Base-by-base conservation (phyloP, 805 yeast genomes). In the Kodamaea lidongshanica region DNA sequence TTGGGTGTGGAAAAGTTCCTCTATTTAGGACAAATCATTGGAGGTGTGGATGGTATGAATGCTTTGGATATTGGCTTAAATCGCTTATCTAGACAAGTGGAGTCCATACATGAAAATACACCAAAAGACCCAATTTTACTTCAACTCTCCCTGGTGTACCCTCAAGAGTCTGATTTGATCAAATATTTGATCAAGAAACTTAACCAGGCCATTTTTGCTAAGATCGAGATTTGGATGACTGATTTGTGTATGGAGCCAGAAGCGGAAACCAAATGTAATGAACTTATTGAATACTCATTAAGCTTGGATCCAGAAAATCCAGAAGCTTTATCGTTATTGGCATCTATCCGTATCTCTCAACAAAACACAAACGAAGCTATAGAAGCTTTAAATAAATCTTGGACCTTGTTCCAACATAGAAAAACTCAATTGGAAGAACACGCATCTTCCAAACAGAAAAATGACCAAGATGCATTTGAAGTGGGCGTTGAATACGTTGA, bases 141-240 rank as follows among this genome's bases (percentile, higher is more conserved):
- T 14, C 52, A 44, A 17, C 45, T 58, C 35, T 44, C 57, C 9
- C 38, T 41, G 25, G 28, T 46, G 17, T 53, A 56, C 39, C 30
- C 49, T 1, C 37, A 51, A 3, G 39, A 46, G 24, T 51, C 46
- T 32, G 43, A 32, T 33, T 48, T 45, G 38, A 40, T 21, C 31
- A 42, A 12, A 23, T 66, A 66, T 36, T 56, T 72, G 23, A 52
- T 70, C 12, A 72, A 71, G 39, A 83, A 81, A 50, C 50, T 85
- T 27, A 75, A 80, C 40, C 82, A 78, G 48, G 95, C 89, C 0
- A 61, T 85, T 16, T 77, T 89, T 42, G 79, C 95, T 5, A 71
- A 80, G 61, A 82, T 92, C 47, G 98, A 89, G 56, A 81, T 85
- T 34, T 88, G 95, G 95, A 85, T 87, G 96, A 89, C 97, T 1